Evolutionary conservation across 2,329 filamentous ascomycete genomes (phyloP).

Genomic region (Calonectria multiphialidica): DNA sequence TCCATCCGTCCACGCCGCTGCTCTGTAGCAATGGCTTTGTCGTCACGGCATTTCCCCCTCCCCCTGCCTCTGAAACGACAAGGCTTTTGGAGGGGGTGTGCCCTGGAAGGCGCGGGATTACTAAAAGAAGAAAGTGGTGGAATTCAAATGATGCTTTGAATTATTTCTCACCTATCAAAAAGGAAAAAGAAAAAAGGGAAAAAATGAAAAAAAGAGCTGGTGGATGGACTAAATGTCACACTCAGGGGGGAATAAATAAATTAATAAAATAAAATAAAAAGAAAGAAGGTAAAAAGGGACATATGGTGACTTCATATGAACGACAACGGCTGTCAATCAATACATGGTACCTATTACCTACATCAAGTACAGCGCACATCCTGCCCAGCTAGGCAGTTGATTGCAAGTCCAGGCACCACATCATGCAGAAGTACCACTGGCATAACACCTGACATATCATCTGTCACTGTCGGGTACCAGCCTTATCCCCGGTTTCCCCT

Average conservation of each 20-base stretch:
- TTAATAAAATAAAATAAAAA: neutral
- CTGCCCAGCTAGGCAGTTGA: neutral
- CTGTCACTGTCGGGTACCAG: conserved; percentile 18
- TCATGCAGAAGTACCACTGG: neutral
- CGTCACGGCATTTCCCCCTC: neutral
- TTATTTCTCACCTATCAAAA: no score
- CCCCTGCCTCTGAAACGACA: conserved; percentile 4
- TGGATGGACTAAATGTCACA: no score
- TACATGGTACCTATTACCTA: neutral
- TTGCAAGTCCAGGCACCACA: neutral
- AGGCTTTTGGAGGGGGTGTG: neutral
- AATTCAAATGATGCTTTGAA: no score
- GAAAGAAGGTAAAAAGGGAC: neutral
- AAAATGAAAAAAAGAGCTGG: neutral
- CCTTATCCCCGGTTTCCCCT: conserved; percentile 21
- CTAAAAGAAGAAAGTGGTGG: neutral
- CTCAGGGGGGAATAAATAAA: no score
- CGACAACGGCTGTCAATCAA: neutral
- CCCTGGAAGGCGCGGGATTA: neutral
- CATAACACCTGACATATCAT: neutral
- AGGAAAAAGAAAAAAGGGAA: no score
- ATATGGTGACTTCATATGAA: neutral
- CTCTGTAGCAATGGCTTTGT: neutral
- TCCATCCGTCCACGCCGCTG: neutral
- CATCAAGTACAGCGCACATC: conserved; percentile 3